A percentile compares a stretch with the other conserved stretches of the same genome.
Evolutionary conservation across 2,329 filamentous ascomycete genomes (phyloP).

Genomic region (Fusarium sp.): DNA sequence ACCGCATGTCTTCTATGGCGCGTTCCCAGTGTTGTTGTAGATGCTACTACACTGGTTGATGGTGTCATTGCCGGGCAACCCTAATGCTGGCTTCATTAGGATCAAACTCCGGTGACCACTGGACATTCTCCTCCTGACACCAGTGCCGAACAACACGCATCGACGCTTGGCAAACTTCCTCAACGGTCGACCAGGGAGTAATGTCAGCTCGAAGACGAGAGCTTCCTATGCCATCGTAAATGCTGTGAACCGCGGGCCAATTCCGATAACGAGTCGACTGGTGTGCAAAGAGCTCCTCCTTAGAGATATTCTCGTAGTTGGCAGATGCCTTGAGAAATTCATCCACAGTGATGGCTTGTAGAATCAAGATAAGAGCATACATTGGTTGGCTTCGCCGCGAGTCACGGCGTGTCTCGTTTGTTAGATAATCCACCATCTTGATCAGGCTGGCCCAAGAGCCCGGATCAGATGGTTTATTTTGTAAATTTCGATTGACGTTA

Average conservation of each 20-base stretch:
- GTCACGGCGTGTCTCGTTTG: slow-evolving; percentile 51
- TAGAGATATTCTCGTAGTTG: slow-evolving; percentile 35
- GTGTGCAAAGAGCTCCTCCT: slow-evolving; percentile 37
- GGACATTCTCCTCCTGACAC: slow-evolving; percentile 55
- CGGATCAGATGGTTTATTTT: slow-evolving; percentile 54
- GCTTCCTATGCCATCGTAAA: slow-evolving; percentile 43
- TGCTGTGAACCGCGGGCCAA: slow-evolving; percentile 47
- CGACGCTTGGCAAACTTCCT: slow-evolving; percentile 53
- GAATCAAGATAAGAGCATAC: slow-evolving; percentile 53
- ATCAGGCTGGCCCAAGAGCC: slow-evolving; percentile 55
- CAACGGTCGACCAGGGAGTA: slow-evolving; percentile 54
- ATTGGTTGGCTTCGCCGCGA: slow-evolving; percentile 51
- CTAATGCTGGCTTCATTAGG: slow-evolving; percentile 37
- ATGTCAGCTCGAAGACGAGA: slow-evolving; percentile 46
- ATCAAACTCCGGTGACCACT: slow-evolving; percentile 55
- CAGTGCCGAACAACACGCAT: slow-evolving; percentile 55
- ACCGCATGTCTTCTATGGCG: not conserved
- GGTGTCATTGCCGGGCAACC: slow-evolving; percentile 15
- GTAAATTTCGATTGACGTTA: slow-evolving; percentile 55
- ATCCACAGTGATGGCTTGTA: slow-evolving; percentile 57
- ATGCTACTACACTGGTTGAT: not conserved
- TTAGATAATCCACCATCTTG: slow-evolving; percentile 54
- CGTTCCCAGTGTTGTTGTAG: not conserved
- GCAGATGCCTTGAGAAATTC: slow-evolving; percentile 54
- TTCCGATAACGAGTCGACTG: slow-evolving; percentile 42